Evolutionary conservation across 345 rosid species (phyloP).

Genomic region (Raphanus raphanistrum): DNA sequence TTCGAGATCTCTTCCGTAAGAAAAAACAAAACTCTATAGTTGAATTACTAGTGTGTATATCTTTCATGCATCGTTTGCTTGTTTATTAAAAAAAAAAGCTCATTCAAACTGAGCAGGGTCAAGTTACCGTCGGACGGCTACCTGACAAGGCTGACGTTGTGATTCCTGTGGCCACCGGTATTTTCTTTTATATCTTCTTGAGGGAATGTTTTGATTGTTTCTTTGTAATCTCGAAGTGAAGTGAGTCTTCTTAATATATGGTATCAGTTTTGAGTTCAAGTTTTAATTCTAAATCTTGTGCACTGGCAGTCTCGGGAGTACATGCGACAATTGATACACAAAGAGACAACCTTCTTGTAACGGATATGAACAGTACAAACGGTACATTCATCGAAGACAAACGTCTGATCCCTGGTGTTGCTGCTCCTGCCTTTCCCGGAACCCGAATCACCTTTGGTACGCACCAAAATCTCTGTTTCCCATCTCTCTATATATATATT

Average conservation of each 20-base stretch:
- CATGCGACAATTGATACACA: conserved; percentile 79
- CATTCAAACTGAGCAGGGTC: conserved; percentile 42
- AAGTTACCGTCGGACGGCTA: conserved; percentile 73
- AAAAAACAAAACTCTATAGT: not conserved
- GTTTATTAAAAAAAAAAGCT: not conserved
- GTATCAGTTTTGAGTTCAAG: not conserved
- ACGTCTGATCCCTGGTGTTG: conserved; percentile 70
- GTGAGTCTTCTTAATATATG: too few relatives aligned
- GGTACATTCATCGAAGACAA: conserved; percentile 75
- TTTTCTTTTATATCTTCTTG: not conserved
- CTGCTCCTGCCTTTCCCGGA: conserved; percentile 53
- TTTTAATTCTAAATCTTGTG: not conserved
- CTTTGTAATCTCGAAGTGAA: not conserved
- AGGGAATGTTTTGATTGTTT: not conserved
- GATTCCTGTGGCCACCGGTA: conserved; percentile 93
- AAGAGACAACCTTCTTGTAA: conserved; percentile 60
- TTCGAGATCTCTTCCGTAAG: conserved; percentile 55
- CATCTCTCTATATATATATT: not conserved
- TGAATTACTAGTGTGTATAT: not conserved
- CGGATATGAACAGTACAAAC: conserved; percentile 83
- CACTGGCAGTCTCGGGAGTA: conserved; percentile 60
- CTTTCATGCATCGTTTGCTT: not conserved
- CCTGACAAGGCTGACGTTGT: conserved; percentile 83
- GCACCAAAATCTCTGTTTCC: not conserved
- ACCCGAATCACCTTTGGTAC: conserved; percentile 70